Percentiles rank a stretch among this genome's conserved stretches.
phyloP scores from a whole-genome alignment of 169 alveolate genomes.

The Eimeria acervulina region DNA sequence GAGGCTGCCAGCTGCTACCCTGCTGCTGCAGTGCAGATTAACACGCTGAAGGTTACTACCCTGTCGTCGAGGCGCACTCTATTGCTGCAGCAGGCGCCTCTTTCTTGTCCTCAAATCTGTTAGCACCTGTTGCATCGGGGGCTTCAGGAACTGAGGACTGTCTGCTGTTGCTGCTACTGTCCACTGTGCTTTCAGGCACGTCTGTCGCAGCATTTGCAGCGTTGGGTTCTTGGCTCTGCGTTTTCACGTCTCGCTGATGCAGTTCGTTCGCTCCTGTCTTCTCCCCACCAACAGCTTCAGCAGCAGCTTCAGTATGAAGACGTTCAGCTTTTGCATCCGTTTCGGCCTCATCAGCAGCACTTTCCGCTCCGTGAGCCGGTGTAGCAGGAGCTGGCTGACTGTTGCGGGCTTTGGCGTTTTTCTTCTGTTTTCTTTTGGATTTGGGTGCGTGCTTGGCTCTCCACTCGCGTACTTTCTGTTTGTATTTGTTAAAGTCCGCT shows the following conservation, averaged over 20 bases:
- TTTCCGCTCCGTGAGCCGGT: no score
- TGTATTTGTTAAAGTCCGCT: no score
- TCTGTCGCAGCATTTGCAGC: slow-evolving; percentile 31
- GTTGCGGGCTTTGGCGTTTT: no score
- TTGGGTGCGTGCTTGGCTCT: no score
- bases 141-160: neutral
- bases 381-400: no score
- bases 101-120: neutral
- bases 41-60: neutral
- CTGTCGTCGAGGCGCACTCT: neutral
- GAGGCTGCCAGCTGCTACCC: neutral
- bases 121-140: neutral
- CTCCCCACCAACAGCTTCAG: neutral
- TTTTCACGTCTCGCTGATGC: neutral
- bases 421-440: no score
- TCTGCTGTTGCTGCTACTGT: slow-evolving; percentile 30
- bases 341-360: no score
- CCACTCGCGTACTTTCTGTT: no score
- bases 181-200: slow-evolving; percentile 39
- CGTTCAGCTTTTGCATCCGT: no score
- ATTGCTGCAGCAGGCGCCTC: neutral
- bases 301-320: neutral
- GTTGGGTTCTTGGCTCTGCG: neutral
- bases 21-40: neutral
- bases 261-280: neutral